A percentile compares a stretch with the other conserved stretches of the same genome.
Conservation (phyloP, 768 basidiomycete species). For the Naganishia vaughanmartiniae region DNA sequence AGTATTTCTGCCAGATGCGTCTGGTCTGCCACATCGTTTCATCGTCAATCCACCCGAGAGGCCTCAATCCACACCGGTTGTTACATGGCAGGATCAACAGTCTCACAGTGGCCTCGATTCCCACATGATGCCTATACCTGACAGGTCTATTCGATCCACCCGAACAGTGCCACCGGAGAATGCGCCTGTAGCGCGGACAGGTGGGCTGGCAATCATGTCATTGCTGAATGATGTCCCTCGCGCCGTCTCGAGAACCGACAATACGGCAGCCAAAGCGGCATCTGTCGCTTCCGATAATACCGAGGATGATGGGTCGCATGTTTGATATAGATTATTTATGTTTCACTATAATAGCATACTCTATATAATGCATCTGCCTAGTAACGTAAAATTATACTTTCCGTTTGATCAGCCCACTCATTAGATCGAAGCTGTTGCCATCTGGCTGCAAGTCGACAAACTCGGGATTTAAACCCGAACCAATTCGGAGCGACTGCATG, state of each 20-base stretch:
- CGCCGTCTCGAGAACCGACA: not conserved
- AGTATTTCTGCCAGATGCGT: conserved; percentile 7
- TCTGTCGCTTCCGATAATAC: conserved; percentile 28
- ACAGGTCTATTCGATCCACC: not conserved
- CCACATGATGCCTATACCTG: not conserved
- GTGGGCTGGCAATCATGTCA: conserved; percentile 29
- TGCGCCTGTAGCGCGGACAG: conserved; percentile 6
- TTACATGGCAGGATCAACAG: conserved; percentile 20
- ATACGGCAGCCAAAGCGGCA: not conserved
- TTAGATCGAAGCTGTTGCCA: conserved; percentile 93
- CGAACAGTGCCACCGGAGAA: conserved; percentile 8
- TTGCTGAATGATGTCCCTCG: conserved; percentile 17
- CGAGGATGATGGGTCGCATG: conserved; percentile 12
- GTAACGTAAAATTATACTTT: conserved; percentile 45
- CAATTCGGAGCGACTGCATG: conserved; percentile 39
- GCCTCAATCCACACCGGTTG: conserved; percentile 12
- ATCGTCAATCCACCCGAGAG: conserved; percentile 21
- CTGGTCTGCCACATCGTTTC: not conserved
- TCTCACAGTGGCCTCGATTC: not conserved
- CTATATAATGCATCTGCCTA: not conserved
- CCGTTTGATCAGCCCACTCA: conserved; percentile 76
- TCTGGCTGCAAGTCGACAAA: conserved; percentile 94
- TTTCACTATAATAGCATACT: not conserved
- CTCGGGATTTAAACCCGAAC: conserved; percentile 41
- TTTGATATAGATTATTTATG: not conserved